Evolutionary conservation across 495 filamentous ascomycete species (phyloP), one percentile per base, ranked within the genome.

Genomic region (Neurospora africana): DNA sequence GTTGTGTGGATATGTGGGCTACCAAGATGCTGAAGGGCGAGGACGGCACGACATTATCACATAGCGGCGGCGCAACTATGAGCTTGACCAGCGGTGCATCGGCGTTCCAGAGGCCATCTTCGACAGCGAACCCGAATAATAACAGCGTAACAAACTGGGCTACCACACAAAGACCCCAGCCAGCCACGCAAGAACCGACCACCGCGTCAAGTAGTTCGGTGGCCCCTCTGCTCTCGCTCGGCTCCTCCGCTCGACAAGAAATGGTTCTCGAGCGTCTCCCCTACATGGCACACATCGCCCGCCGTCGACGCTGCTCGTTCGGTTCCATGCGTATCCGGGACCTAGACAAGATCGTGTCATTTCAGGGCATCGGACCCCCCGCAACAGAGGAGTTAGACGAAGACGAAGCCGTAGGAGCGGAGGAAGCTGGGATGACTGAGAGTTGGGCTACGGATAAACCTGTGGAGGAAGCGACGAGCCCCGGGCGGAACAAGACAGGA

Each of bases 251-350:
- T 21, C 88, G 91, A 27, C 82, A 83, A 73, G 94, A 96, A 76
- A 83, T 95, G 79, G 77, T 97, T 2, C 86, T 97, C 17, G 89
- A 98, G 72, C 87, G 92, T 19, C 84, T 99, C 15, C 95, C 95
- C 0, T 99, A 97, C 79, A 86, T 97, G 82, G 85, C 89, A 3
- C 86, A 86, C 35, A 91, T 97, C 37, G 78, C 85, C 1, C 80
- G 80, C 19, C 79, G 78, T 1, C 81, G 80, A 71, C 79, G 74
- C 53, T 70, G 72, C 75, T 73, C 76, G 17, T 71, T 78, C 23
- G 67, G 78, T 65, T 69, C 76, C 73, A 72, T 76, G 67, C 74
- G 73, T 76, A 71, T 73, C 15, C 84, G 78, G 70, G 88, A 90
- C 19, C 84, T 97, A 33, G 88, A 91, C 58, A 87, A 85, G 74